Percentiles rank a stretch among this genome's conserved stretches.
Evolutionary conservation across 495 filamentous ascomycete species (phyloP).

Genomic region (Aspergillus wentii): DNA sequence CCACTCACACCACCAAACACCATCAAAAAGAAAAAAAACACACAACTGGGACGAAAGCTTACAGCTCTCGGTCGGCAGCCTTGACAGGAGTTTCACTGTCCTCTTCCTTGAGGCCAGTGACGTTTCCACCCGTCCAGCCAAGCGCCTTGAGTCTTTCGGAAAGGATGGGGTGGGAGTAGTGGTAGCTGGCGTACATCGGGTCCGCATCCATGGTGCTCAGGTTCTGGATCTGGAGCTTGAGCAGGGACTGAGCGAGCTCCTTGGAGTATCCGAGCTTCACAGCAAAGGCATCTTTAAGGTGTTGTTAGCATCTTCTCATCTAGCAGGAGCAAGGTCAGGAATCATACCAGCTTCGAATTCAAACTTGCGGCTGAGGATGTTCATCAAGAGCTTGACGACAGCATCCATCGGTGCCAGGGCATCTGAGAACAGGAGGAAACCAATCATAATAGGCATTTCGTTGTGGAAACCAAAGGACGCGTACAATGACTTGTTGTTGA

Average conservation of each 20-base stretch:
- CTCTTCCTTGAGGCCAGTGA: constrained; percentile 41
- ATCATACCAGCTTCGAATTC: constrained; percentile 88
- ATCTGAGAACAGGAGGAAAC: constrained; percentile 94
- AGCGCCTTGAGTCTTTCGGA: constrained; percentile 88
- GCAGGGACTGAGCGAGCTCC: constrained; percentile 78
- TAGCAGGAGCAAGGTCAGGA: neutral
- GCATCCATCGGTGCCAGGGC: constrained; percentile 88
- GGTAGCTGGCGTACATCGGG: constrained; percentile 95
- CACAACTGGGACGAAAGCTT: constrained; percentile 11
- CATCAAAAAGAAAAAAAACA: constrained; percentile 5
- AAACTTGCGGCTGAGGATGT: constrained; percentile 86
- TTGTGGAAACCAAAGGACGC: constrained; percentile 83
- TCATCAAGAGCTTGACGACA: constrained; percentile 89
- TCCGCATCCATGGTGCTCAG: constrained; percentile 98
- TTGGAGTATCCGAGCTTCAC: constrained; percentile 76
- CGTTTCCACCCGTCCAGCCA: constrained; percentile 69
- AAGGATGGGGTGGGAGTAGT: constrained; percentile 96
- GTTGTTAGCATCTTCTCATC: constrained; percentile 4
- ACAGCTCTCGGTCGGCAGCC: constrained; percentile 56
- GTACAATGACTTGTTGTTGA: constrained; percentile 91
- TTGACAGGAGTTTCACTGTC: constrained; percentile 50
- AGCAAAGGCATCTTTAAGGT: constrained; percentile 71
- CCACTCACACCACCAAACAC: constrained; percentile 3
- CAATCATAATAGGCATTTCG: constrained; percentile 87
- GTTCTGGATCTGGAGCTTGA: constrained; percentile 98